These are phyloP conservation scores for Mikania micrantha DNA, from an alignment of 129 eudicot species.

Conservation along the genomic window DNA sequence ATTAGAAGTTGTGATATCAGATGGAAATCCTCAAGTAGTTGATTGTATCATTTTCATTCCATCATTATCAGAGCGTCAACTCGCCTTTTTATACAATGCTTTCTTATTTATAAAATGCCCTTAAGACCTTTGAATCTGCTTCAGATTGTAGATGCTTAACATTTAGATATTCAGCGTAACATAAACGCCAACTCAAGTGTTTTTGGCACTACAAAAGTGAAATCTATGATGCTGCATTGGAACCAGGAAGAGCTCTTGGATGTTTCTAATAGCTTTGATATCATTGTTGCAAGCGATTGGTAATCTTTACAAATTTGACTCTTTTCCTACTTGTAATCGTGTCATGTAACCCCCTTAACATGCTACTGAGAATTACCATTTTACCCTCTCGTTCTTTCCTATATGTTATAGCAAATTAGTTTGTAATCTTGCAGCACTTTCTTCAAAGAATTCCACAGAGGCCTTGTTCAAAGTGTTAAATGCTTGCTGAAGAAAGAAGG, in stretches of 20 bases:
- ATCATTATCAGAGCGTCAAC: neutral
- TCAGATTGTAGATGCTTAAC: slow-evolving; percentile 43
- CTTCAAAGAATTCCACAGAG: slow-evolving; percentile 84
- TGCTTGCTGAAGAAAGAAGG: slow-evolving; percentile 60
- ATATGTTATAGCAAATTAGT: neutral
- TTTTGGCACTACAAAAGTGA: slow-evolving; percentile 65
- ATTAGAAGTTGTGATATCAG: slow-evolving; percentile 84
- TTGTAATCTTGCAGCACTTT: slow-evolving; percentile 68
- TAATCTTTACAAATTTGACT: slow-evolving; percentile 18
- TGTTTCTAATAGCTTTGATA: slow-evolving; percentile 53
- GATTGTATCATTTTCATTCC: slow-evolving; percentile 82
- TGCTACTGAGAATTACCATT: neutral
- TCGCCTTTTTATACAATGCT: neutral
- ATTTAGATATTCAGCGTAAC: slow-evolving; percentile 80
- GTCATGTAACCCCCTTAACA: neutral
- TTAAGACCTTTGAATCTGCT: neutral
- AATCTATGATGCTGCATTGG: slow-evolving; percentile 77
- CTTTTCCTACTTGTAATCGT: neutral
- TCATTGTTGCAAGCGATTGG: slow-evolving; percentile 97
- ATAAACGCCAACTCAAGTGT: slow-evolving; percentile 52
- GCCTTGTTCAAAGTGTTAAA: slow-evolving; percentile 68
- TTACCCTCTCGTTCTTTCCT: neutral
- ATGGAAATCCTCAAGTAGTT: slow-evolving; percentile 99
- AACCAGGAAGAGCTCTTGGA: slow-evolving; percentile 41
- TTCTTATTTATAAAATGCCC: neutral